Conservation (phyloP, 495 filamentous ascomycete genomes). For the Aspergillus sparsus region DNA sequence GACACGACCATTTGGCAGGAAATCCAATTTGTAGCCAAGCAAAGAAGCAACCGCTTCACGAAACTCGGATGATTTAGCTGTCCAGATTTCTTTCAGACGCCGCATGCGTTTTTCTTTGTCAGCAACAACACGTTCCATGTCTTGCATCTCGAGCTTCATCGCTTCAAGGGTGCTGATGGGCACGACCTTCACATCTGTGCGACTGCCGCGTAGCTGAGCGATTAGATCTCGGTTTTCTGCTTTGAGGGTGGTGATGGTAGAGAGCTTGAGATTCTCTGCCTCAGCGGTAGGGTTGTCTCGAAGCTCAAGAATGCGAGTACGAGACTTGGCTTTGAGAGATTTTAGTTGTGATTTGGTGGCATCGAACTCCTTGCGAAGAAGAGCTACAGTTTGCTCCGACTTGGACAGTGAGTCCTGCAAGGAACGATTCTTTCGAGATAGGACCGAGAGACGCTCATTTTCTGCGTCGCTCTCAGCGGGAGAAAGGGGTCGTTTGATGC, state of each 20-base stretch:
- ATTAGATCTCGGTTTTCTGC: constrained; percentile 84
- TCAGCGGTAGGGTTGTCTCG: constrained; percentile 87
- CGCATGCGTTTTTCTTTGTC: constrained; percentile 81
- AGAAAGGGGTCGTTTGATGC: constrained; percentile 48
- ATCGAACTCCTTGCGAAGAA: constrained; percentile 73
- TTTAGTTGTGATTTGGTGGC: constrained; percentile 70
- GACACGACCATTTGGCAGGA: constrained; percentile 90
- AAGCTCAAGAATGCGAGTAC: constrained; percentile 83
- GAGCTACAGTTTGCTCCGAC: constrained; percentile 61
- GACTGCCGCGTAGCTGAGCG: constrained; percentile 63
- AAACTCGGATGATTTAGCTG: constrained; percentile 85
- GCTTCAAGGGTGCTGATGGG: constrained; percentile 77
- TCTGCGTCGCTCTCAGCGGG: constrained; percentile 67
- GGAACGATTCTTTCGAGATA: constrained; percentile 80
- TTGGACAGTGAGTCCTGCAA: constrained; percentile 74
- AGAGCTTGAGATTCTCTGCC: constrained; percentile 75
- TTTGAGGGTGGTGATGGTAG: constrained; percentile 72
- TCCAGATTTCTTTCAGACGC: constrained; percentile 87
- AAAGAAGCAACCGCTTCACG: constrained; percentile 86
- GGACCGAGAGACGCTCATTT: constrained; percentile 76
- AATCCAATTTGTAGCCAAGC: constrained; percentile 89
- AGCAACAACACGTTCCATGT: constrained; percentile 69
- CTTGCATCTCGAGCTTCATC: constrained; percentile 67
- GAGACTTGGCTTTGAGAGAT: constrained; percentile 68
- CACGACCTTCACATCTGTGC: constrained; percentile 54